These are phyloP conservation scores for Agaricus sinodeliciosus DNA, from an alignment of 768 basidiomycete species.

Conservation along the genomic window DNA sequence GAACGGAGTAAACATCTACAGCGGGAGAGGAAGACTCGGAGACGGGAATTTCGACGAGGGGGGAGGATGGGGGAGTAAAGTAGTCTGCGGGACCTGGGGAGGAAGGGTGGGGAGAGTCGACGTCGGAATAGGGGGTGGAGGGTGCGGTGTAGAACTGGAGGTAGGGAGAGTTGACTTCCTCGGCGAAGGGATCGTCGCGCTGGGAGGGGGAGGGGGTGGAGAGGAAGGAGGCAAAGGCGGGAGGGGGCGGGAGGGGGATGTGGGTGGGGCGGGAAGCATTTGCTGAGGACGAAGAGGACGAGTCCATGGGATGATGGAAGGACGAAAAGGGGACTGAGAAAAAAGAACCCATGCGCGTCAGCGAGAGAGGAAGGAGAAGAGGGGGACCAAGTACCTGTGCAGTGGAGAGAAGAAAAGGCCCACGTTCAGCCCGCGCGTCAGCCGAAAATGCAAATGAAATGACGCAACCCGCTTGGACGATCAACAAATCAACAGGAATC, in stretches of 20 bases:
- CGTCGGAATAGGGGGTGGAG: conserved; percentile 33
- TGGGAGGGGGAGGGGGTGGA: conserved; percentile 26
- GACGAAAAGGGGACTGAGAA: conserved; percentile 10
- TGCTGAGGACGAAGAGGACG: conserved; percentile 1
- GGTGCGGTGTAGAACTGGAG: conserved; percentile 42
- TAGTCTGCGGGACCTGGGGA: conserved; percentile 21
- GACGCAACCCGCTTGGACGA: conserved; percentile 10
- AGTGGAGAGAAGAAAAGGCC: conserved; percentile 1
- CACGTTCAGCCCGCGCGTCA: conserved; percentile 4
- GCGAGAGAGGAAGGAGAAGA: conserved; percentile 5
- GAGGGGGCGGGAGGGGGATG: conserved; percentile 30
- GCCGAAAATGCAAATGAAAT: not conserved
- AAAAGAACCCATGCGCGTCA: conserved; percentile 9
- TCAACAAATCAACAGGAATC: conserved; percentile 4
- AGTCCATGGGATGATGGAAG: conserved; percentile 9
- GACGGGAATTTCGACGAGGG: conserved; percentile 19
- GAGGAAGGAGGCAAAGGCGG: conserved; percentile 25
- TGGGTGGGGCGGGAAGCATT: conserved; percentile 17
- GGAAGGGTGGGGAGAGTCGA: conserved; percentile 16
- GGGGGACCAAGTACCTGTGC: conserved; percentile 7
- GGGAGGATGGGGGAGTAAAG: conserved; percentile 34
- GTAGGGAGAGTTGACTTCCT: conserved; percentile 22
- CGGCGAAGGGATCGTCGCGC: conserved; percentile 20
- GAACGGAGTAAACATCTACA: conserved; percentile 18
- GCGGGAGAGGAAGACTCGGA: conserved; percentile 17